Evolutionary conservation across 345 rosid species (phyloP), one percentile per base, ranked within the genome.

Genomic region (Acer negundo): DNA sequence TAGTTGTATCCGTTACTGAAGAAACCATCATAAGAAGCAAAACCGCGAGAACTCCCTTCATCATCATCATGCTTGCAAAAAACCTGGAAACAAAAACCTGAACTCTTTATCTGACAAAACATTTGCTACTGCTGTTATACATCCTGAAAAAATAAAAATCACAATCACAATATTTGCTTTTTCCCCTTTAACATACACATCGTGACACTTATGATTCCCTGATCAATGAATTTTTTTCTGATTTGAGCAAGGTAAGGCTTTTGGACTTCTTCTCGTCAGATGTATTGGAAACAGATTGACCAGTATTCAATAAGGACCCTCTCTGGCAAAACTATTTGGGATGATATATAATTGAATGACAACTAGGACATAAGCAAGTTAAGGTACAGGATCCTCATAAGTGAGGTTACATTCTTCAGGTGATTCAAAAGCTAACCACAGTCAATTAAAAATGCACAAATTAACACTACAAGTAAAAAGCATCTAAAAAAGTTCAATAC

Each of bases 391-490:
- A 70, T 86, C 90, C 73, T 89, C 93, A 77, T 89, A 93, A 44
- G 93, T 78, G 24, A 78, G 47, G 68, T 79, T 58, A 61, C 97
- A 95, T 74, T 93, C 96, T 62, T 85, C 83, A 82, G 98, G 95
- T 83, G 96, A 75, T 81, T 93, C 99, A 69, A 88, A 89, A 84
- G 98, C 98, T 95, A 80, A 72, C 20, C 20, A 70, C 72, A 69
- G 31, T 46, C 13, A 76, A 62, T 72, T 62, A 82, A 53, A 24
- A 75, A 75, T 7, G 1, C 6, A 55, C 65, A 73, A 46, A n/a
- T 78, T 61, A 72, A 51, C 75, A 58, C 24, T 46, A 26, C 73
- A 26, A n/a, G 6, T 56, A 56, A n/a, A 22, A 44, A 59, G 65
- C n/a, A 11, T 42, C 73, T 69, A 53, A 28, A n/a, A 55, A 35